Conservation (phyloP, 129 eudicot genomes). For the Glebionis coronaria region DNA sequence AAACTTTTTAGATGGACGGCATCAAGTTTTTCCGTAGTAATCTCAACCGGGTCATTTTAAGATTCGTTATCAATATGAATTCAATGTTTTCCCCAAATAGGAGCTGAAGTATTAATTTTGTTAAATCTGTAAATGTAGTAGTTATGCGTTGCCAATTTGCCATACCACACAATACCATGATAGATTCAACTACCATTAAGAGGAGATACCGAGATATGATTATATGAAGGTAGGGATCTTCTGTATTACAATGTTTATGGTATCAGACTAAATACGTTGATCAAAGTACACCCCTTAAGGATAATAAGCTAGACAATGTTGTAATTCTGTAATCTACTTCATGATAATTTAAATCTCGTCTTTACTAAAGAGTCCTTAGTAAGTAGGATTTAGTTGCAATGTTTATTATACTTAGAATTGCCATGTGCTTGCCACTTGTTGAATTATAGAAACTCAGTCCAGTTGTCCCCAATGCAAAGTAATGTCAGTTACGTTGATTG, state of each 20-base stretch:
- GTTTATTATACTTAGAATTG: too few relatives aligned
- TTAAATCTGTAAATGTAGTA: not conserved
- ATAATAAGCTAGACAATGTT: too few relatives aligned
- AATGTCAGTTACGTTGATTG: too few relatives aligned
- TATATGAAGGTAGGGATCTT: not conserved
- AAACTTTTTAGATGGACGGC: not conserved
- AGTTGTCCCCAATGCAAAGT: too few relatives aligned
- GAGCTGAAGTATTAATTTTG: not conserved
- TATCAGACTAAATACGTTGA: too few relatives aligned
- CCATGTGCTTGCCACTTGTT: too few relatives aligned
- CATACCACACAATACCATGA: not conserved
- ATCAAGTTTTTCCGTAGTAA: not conserved
- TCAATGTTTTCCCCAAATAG: not conserved
- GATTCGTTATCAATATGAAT: not conserved
- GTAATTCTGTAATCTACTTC: too few relatives aligned
- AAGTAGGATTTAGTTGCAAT: too few relatives aligned
- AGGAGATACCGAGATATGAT: not conserved
- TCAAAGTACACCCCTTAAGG: too few relatives aligned
- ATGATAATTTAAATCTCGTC: too few relatives aligned
- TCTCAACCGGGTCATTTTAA: not conserved
- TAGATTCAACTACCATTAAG: conserved; percentile 4
- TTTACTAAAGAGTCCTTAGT: too few relatives aligned
- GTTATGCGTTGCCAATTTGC: not conserved
- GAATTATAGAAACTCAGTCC: too few relatives aligned
- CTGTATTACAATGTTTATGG: not conserved